These are phyloP conservation scores for Saccharomycopsis hybrid DNA, from an alignment of 1,139 yeast genomes.

Conservation along the genomic window DNA sequence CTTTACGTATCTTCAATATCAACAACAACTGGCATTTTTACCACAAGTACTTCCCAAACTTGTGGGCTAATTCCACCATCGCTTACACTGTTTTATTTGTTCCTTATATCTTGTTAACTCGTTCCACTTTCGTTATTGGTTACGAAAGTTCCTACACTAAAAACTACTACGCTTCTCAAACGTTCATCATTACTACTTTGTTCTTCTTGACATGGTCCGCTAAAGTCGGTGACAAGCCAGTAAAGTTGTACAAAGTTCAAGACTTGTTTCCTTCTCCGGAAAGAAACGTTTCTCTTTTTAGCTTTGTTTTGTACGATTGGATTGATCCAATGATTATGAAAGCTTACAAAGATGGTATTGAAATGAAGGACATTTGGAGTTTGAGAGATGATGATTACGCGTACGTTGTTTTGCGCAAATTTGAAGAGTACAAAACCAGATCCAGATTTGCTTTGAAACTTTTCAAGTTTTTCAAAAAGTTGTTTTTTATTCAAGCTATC, in stretches of 20 bases:
- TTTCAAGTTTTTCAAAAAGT: conserved; percentile 53
- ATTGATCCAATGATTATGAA: conserved; percentile 60
- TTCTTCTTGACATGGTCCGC: conserved; percentile 55
- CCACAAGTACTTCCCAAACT: conserved; percentile 44
- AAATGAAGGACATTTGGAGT: conserved; percentile 75
- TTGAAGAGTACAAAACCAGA: conserved; percentile 34
- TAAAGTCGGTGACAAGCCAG: conserved; percentile 45
- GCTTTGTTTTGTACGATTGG: conserved; percentile 70
- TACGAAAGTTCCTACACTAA: conserved; percentile 27
- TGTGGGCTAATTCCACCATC: conserved; percentile 68
- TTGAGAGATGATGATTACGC: conserved; percentile 78
- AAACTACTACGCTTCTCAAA: conserved; percentile 43
- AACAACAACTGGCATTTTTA: conserved; percentile 31
- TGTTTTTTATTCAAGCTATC: conserved; percentile 57
- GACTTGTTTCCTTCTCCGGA: conserved; percentile 73
- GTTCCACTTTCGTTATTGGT: conserved; percentile 58
- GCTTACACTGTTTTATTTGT: conserved; percentile 49
- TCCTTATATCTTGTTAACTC: conserved; percentile 48
- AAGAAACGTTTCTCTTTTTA: conserved; percentile 52
- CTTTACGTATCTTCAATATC: conserved; percentile 46
- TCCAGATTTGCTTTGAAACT: conserved; percentile 52
- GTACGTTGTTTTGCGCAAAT: conserved; percentile 54
- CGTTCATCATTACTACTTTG: conserved; percentile 38
- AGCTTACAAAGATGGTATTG: conserved; percentile 54
- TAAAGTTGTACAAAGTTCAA: conserved; percentile 33